Conservation (phyloP, 2,329 filamentous ascomycete species). For the Madurella fahalii region DNA sequence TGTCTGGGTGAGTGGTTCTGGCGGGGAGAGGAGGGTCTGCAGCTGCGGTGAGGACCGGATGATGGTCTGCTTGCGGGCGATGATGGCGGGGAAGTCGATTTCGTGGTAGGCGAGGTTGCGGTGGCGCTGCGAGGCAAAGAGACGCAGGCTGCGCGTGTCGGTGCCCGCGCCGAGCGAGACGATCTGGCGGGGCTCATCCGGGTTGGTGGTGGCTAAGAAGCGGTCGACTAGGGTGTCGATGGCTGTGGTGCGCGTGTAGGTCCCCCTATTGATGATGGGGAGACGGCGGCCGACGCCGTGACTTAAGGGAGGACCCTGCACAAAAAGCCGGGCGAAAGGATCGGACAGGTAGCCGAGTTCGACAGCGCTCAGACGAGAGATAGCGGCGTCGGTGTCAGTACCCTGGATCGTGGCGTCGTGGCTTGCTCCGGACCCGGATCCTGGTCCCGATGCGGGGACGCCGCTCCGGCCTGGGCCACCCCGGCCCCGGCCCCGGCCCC, state of each 20-base stretch:
- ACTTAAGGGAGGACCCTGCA: constrained; percentile 42
- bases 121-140: constrained; percentile 51
- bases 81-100: constrained; percentile 78
- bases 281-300: constrained; percentile 53
- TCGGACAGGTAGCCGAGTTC: constrained; percentile 81
- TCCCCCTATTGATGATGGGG: constrained; percentile 93
- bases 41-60: constrained; percentile 45
- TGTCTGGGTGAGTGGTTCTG: constrained; percentile 18
- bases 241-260: constrained; percentile 83
- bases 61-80: constrained; percentile 58
- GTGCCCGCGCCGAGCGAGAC: constrained; percentile 91
- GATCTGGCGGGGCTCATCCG: constrained; percentile 59
- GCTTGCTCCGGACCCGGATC: constrained; percentile 30
- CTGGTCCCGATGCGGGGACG: constrained; percentile 19
- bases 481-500: constrained; percentile 26
- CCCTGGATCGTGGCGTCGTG: constrained; percentile 77
- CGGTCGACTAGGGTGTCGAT: constrained; percentile 71
- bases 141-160: constrained; percentile 80
- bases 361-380: constrained; percentile 85
- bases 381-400: constrained; percentile 87
- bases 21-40: constrained; percentile 36
- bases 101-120: constrained; percentile 74
- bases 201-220: constrained; percentile 55
- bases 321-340: constrained; percentile 69
- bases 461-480: constrained; percentile 35